Percentiles rank a stretch among this genome's conserved stretches.
Evolutionary conservation across 1,284 basidiomycete species (phyloP).

Genomic region (Afroboletus lepidellus): DNA sequence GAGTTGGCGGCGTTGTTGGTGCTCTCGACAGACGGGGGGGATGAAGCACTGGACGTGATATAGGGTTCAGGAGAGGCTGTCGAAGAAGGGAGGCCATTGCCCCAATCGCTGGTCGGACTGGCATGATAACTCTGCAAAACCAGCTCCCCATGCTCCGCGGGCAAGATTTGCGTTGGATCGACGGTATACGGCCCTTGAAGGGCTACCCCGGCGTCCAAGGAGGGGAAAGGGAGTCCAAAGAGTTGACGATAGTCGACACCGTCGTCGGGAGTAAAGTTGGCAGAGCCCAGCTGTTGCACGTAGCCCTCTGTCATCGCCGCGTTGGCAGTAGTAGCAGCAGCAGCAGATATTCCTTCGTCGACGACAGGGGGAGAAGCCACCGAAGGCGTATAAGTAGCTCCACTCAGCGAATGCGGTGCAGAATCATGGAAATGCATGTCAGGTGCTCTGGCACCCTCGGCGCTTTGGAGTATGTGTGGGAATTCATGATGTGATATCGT

Average conservation of each 20-base stretch:
- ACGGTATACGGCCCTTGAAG: slow-evolving; percentile 69
- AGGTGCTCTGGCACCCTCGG: slow-evolving; percentile 28
- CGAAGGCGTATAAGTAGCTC: slow-evolving; percentile 40
- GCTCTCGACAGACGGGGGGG: slow-evolving; percentile 64
- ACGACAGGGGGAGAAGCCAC: slow-evolving; percentile 37
- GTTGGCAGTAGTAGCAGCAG: slow-evolving; percentile 53
- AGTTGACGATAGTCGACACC: slow-evolving; percentile 60
- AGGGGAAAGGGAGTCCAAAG: slow-evolving; percentile 61
- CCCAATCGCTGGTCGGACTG: slow-evolving; percentile 82
- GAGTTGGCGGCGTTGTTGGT: slow-evolving; percentile 29
- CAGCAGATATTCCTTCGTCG: slow-evolving; percentile 56
- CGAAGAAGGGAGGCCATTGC: slow-evolving; percentile 62
- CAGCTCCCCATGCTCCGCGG: slow-evolving; percentile 46
- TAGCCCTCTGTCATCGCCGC: slow-evolving; percentile 68
- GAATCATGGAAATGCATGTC: slow-evolving; percentile 38
- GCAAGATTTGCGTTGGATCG: slow-evolving; percentile 82
- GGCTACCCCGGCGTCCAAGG: slow-evolving; percentile 42
- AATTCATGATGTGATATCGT: slow-evolving; percentile 35
- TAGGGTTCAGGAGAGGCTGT: slow-evolving; percentile 78
- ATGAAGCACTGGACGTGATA: slow-evolving; percentile 62
- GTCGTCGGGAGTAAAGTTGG: slow-evolving; percentile 49
- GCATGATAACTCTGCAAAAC: slow-evolving; percentile 58
- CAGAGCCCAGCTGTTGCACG: slow-evolving; percentile 53
- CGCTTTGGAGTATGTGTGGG: slow-evolving; percentile 32
- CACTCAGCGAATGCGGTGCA: slow-evolving; percentile 35